Base-by-base conservation (phyloP, 164 flowering plant genomes). In the grape (Vitis vinifera) region DNA sequence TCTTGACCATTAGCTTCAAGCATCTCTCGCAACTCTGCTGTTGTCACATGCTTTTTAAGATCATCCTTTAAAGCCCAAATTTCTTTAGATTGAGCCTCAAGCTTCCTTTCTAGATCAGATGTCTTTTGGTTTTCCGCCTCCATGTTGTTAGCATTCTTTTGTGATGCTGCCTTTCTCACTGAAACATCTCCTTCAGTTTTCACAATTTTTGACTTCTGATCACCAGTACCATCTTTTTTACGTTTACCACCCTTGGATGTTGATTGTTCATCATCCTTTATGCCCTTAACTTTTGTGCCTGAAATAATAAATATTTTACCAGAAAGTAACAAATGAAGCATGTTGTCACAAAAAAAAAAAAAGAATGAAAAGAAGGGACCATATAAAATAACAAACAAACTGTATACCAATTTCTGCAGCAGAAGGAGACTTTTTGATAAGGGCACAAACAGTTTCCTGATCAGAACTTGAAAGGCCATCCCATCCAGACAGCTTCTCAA, bases 51-150 rank as follows among this genome's bases (percentile, higher is more conserved):
- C 73, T 84, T 88, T 72, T 89, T 90, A 23, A 96, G 87, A 65
- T 91, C 85, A 82, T 91, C 98, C 83, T 93, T 93, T 49, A 93
- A 71, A 61, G 84, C 85, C 98, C 99, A 96, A 10, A 93, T 64
- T 57, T 75, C 85, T 76, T 82, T 93, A 30, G 75, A 80, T 76
- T 93, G 99, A 55, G 81, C 80, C 77, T 92, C 93, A 73, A 88
- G 73, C 72, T 78, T 80, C 31, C 74, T 75, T 49, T 89, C 88
- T 75, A 83, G 63, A 49, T 69, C 75, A 62, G 83, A 56, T 29
- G 71, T 53, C 59, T 68, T 65, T 55, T 63, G 44, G 51, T 74
- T 65, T 60, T 61, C 75, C 37, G 73, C 76, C 68, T 55, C 75
- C 49, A 52, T 15, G 49, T 66, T 73, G 58, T 47, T 62, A 23